Percentiles rank a stretch among this genome's conserved stretches.
These are phyloP conservation scores for Aspergillus fijiensis DNA, from an alignment of 2,329 filamentous ascomycete species.

Conservation along the genomic window DNA sequence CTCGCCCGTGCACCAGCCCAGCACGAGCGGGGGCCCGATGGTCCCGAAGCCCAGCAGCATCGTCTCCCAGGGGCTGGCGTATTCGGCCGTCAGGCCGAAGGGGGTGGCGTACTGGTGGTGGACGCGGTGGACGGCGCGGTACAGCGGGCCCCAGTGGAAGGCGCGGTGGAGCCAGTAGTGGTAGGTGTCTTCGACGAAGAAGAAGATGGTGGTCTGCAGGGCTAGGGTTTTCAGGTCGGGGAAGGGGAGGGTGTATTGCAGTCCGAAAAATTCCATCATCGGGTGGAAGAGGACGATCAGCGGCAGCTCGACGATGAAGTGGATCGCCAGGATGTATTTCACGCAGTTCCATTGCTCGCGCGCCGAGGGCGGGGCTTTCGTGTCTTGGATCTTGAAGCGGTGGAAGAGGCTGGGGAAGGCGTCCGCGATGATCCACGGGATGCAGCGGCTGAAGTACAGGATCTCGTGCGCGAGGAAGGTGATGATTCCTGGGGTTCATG, in stretches of 20 bases:
- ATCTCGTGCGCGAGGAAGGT: constrained; percentile 90
- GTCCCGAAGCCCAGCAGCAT: constrained; percentile 87
- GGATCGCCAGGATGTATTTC: constrained; percentile 81
- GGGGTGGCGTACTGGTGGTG: constrained; percentile 97
- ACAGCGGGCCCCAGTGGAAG: constrained; percentile 88
- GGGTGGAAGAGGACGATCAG: constrained; percentile 95
- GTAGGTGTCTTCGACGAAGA: constrained; percentile 92
- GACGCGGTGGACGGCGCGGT: constrained; percentile 95
- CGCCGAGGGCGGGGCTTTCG: constrained; percentile 75
- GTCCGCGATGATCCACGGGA: constrained; percentile 91
- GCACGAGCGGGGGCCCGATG: constrained; percentile 75
- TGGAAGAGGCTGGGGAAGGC: constrained; percentile 74
- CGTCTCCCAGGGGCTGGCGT: constrained; percentile 92
- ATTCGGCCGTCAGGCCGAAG: constrained; percentile 92
- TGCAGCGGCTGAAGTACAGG: constrained; percentile 84
- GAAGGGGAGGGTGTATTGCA: constrained; percentile 83
- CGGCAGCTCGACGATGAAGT: constrained; percentile 94
- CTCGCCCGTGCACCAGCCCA: constrained; percentile 75
- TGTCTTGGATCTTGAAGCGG: constrained; percentile 88
- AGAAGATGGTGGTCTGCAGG: constrained; percentile 85
- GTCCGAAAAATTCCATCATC: constrained; percentile 83
- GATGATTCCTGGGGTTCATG: constrained; percentile 90
- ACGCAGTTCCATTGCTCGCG: constrained; percentile 92
- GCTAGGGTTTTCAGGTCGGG: constrained; percentile 77
- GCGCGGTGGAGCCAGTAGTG: constrained; percentile 94